Percentiles rank a stretch among this genome's conserved stretches.
Evolutionary conservation across 805 yeast species (phyloP).

Genomic region (Monosporozyma servazzii): DNA sequence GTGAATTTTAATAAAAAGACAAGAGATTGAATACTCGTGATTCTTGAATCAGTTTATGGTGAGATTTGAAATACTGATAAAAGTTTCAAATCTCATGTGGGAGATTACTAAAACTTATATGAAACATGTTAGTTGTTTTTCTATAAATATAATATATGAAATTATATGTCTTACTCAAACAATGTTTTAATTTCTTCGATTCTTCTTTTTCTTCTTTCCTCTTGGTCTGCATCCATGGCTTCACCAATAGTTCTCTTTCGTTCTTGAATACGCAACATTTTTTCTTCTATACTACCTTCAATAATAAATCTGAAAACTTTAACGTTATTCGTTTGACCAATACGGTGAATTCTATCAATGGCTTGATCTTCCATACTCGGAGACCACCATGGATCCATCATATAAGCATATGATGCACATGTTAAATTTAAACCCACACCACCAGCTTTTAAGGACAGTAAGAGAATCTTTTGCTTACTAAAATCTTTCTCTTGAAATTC

Average conservation of each 20-base stretch:
- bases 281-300: conserved; percentile 74
- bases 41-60: no score
- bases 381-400: conserved; percentile 98
- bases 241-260: conserved; percentile 74
- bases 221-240: conserved; percentile 66
- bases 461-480: conserved; percentile 38
- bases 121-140: no score
- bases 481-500: conserved; percentile 38
- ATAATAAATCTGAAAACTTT: conserved; percentile 73
- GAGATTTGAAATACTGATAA: no score
- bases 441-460: conserved; percentile 81
- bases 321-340: conserved; percentile 72
- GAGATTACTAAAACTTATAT: no score
- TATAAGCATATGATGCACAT: conserved; percentile 70
- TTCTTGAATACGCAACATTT: conserved; percentile 82
- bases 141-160: not conserved
- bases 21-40: no score
- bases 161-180: conserved; percentile 33
- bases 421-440: conserved; percentile 90
- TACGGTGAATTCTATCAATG: conserved; percentile 81
- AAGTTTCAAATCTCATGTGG: no score
- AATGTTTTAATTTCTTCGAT: conserved; percentile 65
- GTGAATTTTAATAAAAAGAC: no score
- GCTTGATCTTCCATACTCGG: conserved; percentile 88
- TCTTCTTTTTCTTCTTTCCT: conserved; percentile 58